A percentile compares a stretch with the other conserved stretches of the same genome.
These are phyloP conservation scores for bread wheat (Triticum aestivum) DNA, from an alignment of 176 grass and related monocot species.

Conservation along the genomic window IWGSC_CS_RefSeq_v2.1 NC_057801.1:82152524-82153023, in stretches of 20 bases:
- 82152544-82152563: not conserved
- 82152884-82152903: not conserved
- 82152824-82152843: not conserved
- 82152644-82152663: conserved; percentile 99
- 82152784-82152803: not conserved
- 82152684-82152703: conserved; percentile 93
- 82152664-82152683: conserved; percentile 97
- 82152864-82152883: not conserved
- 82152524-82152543: not conserved
- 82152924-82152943: conserved; percentile 11
- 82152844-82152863: not conserved
- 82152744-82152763: not conserved
- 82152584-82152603: not conserved
- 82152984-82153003: conserved; percentile 13
- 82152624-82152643: conserved; percentile 52
- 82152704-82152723: conserved; percentile 99
- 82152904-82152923: conserved; percentile 11
- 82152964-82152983: not conserved
- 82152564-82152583: not conserved
- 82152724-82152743: conserved; percentile 63
- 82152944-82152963: not conserved
- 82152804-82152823: not conserved
- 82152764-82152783: not conserved
- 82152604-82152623: not conserved
- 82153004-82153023: not conserved